A percentile compares a stretch with the other conserved stretches of the same genome.
Evolutionary conservation across 164 flowering plant genomes (phyloP).

Genomic region (Litsea cubeba): DNA sequence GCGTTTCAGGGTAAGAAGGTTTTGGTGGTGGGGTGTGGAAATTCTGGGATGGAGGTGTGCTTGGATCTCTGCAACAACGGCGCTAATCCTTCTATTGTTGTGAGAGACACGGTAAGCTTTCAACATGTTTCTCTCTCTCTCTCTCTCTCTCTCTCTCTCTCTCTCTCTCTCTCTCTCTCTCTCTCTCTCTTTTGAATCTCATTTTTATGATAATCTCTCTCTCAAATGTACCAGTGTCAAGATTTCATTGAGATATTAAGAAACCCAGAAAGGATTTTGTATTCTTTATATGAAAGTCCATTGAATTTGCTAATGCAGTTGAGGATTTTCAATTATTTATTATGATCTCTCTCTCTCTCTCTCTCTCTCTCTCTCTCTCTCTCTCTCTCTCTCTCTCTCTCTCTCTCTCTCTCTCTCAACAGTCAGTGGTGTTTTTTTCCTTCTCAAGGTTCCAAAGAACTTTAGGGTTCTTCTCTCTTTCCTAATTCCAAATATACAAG

Average conservation of each 20-base stretch:
- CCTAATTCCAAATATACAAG: neutral
- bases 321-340: neutral
- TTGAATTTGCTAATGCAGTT: neutral
- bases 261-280: neutral
- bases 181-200: neutral
- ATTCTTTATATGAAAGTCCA: neutral
- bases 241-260: too few species aligned
- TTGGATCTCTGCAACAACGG: conserved; percentile 78
- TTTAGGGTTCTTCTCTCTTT: neutral
- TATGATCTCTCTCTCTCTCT: neutral
- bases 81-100: conserved; percentile 74
- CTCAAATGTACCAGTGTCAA: neutral
- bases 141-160: neutral
- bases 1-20: conserved; percentile 50
- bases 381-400: neutral
- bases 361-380: neutral
- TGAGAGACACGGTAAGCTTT: conserved; percentile 66
- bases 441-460: too few species aligned
- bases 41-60: conserved; percentile 96
- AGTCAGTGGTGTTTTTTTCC: too few species aligned
- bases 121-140: neutral
- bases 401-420: neutral
- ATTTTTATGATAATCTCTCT: neutral
- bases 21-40: conserved; percentile 90
- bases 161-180: neutral